Evolutionary conservation across 352 stramenopile genomes (phyloP), one percentile per base, ranked within the genome.

Genomic region (Pythium graminicola): DNA sequence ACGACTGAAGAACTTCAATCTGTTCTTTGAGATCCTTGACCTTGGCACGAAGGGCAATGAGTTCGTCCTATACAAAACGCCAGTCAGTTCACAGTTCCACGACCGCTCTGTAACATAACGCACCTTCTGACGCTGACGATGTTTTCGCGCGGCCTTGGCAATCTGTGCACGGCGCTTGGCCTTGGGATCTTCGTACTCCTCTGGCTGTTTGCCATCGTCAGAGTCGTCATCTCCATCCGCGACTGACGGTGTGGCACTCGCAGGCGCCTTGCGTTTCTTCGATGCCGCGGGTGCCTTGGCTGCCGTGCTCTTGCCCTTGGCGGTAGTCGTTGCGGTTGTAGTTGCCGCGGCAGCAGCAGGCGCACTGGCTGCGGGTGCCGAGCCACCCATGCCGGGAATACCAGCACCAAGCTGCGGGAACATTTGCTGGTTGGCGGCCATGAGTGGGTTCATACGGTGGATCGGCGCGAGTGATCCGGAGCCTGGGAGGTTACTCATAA

Each of bases 11-110:
- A 47, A 94, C 83, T 56, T 94, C 83, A 39, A 94, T 94, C 64
- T 94, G 83, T 55, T 94, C 83, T 62, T 94, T 94, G 10, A 94
- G 51, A 45, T 94, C 83, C 64, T 94, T 94, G 38, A 94, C 83
- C 68, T 94, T 94, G 36, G 81, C 69, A 10, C 83, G 81, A 6
- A 94, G 65, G 3, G 81, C 81, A 39, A 92, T 89, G 3, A 94
- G 69, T 54, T 94, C 83, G 54, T 94, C 81, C 62, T 70, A 60
- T 14, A 23, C 31, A 36, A 36, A 54, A n/a, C 11, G 11, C 13
- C 17, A 6, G 5, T 29, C 28, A 8, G 11, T 41, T 16, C 4
- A 6, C 17, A 13, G 22, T 20, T 17, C n/a, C 6, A 31, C 40
- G n/a, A 24, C 5, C 40, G 11, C 22, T 22, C 40, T 5, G 40